Evolutionary conservation across 768 basidiomycete species (phyloP).

Genomic region (Asterophora parasitica): DNA sequence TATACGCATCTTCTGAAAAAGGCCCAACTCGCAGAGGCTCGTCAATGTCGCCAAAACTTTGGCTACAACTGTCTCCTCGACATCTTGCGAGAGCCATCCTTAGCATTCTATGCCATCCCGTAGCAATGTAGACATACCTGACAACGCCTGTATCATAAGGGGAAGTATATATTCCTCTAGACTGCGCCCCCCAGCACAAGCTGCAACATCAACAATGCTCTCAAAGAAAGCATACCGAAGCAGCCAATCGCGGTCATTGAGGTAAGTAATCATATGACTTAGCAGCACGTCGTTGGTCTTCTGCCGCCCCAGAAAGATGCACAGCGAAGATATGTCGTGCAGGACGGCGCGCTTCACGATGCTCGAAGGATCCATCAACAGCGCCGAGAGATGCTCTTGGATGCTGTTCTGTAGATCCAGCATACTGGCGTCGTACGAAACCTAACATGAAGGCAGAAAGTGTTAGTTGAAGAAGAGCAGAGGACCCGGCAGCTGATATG

Average conservation of each 20-base stretch:
- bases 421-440: conserved; percentile 85
- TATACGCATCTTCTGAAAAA: conserved; percentile 92
- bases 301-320: conserved; percentile 89
- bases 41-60: conserved; percentile 86
- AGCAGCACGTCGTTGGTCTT: conserved; percentile 93
- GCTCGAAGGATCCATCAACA: conserved; percentile 85
- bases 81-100: conserved; percentile 48
- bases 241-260: conserved; percentile 88
- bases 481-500: neutral
- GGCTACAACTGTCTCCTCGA: conserved; percentile 91
- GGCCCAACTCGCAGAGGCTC: conserved; percentile 81
- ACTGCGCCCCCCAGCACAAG: conserved; percentile 86
- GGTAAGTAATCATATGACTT: conserved; percentile 82
- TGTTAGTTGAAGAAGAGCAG: neutral
- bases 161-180: conserved; percentile 97
- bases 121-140: conserved; percentile 48
- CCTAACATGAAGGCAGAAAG: conserved; percentile 48
- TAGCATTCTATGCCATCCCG: neutral
- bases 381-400: conserved; percentile 80
- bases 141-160: conserved; percentile 90
- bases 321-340: conserved; percentile 81
- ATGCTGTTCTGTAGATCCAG: conserved; percentile 81
- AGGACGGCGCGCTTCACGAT: conserved; percentile 90
- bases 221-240: conserved; percentile 91
- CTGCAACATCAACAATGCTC: conserved; percentile 92